Percentiles rank a stretch among this genome's conserved stretches.
Conservation (phyloP, 768 basidiomycete genomes). For the Kwoniella sp. region DNA sequence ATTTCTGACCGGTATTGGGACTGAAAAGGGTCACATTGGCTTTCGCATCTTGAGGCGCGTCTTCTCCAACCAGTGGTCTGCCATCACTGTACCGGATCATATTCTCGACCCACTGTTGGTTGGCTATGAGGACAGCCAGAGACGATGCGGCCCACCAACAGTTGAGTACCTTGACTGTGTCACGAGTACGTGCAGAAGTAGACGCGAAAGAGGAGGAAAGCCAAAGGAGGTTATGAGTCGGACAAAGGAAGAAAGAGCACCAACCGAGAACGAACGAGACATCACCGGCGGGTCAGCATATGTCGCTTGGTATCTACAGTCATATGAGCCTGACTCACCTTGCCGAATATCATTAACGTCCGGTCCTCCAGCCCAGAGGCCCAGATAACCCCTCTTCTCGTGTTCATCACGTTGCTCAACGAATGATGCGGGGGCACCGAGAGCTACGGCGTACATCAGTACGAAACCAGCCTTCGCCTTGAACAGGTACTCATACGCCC, state of each 20-base stretch:
- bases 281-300: no score
- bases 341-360: conserved; percentile 30
- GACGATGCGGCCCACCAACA: conserved; percentile 42
- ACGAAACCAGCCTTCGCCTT: neutral
- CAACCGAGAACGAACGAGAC: no score
- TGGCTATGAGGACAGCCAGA: conserved; percentile 31
- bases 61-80: conserved; percentile 15
- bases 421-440: neutral
- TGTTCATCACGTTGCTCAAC: neutral
- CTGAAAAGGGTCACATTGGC: conserved; percentile 23
- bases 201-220: neutral
- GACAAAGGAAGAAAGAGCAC: neutral
- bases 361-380: conserved; percentile 29
- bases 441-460: neutral
- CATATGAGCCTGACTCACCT: conserved; percentile 23
- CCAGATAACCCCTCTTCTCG: neutral
- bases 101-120: conserved; percentile 29
- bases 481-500: no score
- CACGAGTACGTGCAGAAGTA: neutral
- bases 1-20: conserved; percentile 9
- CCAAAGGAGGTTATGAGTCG: neutral
- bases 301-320: no score
- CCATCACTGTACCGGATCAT: conserved; percentile 32
- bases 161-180: conserved; percentile 30
- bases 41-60: conserved; percentile 7